Evolutionary conservation across 1,139 yeast species (phyloP), one percentile per base, ranked within the genome.

Genomic region (Kurtzmaniella quercitrusa): DNA sequence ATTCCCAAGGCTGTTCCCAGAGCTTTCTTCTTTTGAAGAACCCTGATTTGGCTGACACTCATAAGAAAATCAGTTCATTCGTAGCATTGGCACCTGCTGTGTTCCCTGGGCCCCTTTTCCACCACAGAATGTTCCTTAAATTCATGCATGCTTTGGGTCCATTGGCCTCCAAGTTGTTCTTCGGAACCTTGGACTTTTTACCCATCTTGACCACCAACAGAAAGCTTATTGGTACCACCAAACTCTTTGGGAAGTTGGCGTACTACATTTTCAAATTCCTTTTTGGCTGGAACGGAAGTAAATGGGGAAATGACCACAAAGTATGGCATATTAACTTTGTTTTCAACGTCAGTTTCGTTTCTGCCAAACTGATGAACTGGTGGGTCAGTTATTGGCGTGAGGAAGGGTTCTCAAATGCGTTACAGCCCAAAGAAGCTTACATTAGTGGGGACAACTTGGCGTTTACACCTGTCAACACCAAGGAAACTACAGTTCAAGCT

Each of bases 1-100:
- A 93, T 58, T 88, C 95, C 19, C 98, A 93, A 63, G 98, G 98
- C 1, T 89, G 97, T 2, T 79, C 96, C 0, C 96, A 91, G 60
- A 74, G 85, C 1, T 85, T 89, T 47, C 65, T 87, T 39, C 75
- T 80, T 59, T 71, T 77, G 44, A 62, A 66, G 40, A 69, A 69
- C 48, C 60, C 58, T n/a, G 54, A 65, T n/a, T 55, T 69, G 40
- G 42, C 42, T 6, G 52, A 54, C 1, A 43, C 59, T 36, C 79
- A 73, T 45, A 65, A 66, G 2, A 81, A 80, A 50, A 60, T 93
- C 18, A 83, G 81, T 46, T 72, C 77, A 47, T 86, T 90, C 56
- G 70, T 86, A 41, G 88, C 94, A 0, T 64, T 93, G 44, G 86
- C 97, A 0, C 98, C 98, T 0, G 98, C 98, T 0, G 81, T 88